Evolutionary conservation across 768 basidiomycete genomes (phyloP), one percentile per base, ranked within the genome.

Genomic region (Tephrocybe sp.): DNA sequence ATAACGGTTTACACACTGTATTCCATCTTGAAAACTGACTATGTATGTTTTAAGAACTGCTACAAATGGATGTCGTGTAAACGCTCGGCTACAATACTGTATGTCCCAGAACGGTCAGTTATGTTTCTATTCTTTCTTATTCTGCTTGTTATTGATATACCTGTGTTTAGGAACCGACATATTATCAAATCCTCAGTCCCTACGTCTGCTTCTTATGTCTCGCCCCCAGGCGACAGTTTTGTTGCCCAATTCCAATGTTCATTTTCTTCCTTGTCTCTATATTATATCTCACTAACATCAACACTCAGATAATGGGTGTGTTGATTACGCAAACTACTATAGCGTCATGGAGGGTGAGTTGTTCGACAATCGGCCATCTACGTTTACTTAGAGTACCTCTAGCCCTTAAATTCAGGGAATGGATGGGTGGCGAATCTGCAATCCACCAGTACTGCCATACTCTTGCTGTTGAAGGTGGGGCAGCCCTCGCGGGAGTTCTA

Each of bases 31-130:
- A n/a, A 22, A 7, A 45, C 19, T 45, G 8, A 14, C n/a, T 6
- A n/a, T 5, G 3, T 34, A 11, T 44, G 5, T 17, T n/a, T 26
- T 42, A 20, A 45, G 45, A 35, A 34, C 16, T 45, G 45, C 16
- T 45, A 45, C 26, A 45, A 45, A 23, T 45, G 45, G 45, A 35
- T 45, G 45, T 45, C 45, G 16, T 5, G 32, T 17, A 45, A 45
- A 35, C 45, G 45, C 16, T 45, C 45, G 6, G 45, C 20, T 3
- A 35, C 45, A n/a, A 32, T 22, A 5, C 16, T 45, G 9, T 45
- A 45, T 23, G 45, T 45, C 12, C 45, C 45, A 19, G 13, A 10
- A 6, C 45, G 45, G 45, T 45, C 12, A 34, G 45, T 43, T 20
- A 31, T 45, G n/a, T 10, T 14, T 17, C 35, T 4, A 17, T 31